Conservation (phyloP, 2,329 filamentous ascomycete genomes). For the Dothistroma septosporum region DNA sequence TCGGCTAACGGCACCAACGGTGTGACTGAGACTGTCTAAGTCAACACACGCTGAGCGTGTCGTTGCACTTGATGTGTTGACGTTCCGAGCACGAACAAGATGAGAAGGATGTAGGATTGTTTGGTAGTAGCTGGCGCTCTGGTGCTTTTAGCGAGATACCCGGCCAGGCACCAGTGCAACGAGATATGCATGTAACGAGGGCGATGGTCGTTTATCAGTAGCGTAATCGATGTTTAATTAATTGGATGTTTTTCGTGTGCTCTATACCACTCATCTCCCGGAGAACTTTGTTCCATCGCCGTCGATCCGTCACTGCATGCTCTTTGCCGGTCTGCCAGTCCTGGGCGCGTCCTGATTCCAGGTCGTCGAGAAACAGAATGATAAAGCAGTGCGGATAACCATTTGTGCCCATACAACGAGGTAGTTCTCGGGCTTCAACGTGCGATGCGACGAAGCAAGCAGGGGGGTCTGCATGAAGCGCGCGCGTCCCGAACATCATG, state of each 20-base stretch:
- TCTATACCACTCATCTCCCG: neutral
- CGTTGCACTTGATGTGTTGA: too few relatives aligned
- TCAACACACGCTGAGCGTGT: neutral
- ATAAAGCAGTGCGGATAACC: too few relatives aligned
- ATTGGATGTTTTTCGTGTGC: neutral
- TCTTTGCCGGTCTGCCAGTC: too few relatives aligned
- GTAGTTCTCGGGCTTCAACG: too few relatives aligned
- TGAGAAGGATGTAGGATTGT: neutral
- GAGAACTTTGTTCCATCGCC: neutral
- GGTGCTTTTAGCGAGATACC: neutral
- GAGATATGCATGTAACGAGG: neutral
- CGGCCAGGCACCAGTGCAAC: neutral
- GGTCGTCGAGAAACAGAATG: too few relatives aligned
- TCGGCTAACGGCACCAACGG: neutral
- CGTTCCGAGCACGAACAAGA: neutral
- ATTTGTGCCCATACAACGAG: too few relatives aligned
- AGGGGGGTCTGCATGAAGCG: too few relatives aligned
- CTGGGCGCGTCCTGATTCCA: too few relatives aligned
- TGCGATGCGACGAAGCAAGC: too few relatives aligned
- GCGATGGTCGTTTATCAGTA: neutral
- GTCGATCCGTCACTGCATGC: neutral
- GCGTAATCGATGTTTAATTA: neutral
- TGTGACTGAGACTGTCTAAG: constrained; percentile 1
- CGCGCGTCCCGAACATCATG: too few relatives aligned
- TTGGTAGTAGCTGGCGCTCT: neutral